These are phyloP conservation scores for Sarocladium oryzae DNA, from an alignment of 2,329 filamentous ascomycete species.

Conservation along the genomic window DNA sequence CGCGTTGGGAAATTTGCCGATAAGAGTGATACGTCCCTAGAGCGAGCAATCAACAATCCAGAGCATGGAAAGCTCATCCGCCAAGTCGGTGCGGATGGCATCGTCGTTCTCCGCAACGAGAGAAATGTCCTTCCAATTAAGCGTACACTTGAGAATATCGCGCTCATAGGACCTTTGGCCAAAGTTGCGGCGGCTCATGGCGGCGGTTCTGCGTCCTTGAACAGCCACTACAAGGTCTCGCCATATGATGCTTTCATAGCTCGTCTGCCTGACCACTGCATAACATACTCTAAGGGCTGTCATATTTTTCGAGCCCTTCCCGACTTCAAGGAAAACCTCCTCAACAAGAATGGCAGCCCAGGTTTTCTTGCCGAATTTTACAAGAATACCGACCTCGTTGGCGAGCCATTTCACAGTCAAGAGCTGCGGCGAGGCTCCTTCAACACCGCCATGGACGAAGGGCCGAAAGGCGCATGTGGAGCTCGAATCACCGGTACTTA, in stretches of 20 bases:
- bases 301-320: slow-evolving; percentile 11
- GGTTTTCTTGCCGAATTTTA: background rate
- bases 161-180: slow-evolving; percentile 25
- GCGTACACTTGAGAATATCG: slow-evolving; percentile 19
- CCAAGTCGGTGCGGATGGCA: slow-evolving; percentile 35
- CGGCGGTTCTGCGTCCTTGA: slow-evolving; percentile 24
- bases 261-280: too few species aligned
- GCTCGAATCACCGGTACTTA: background rate
- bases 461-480: background rate
- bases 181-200: slow-evolving; percentile 24
- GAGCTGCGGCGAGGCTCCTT: too few species aligned
- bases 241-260: slow-evolving; percentile 23
- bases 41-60: slow-evolving; percentile 12
- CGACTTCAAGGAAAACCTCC: background rate
- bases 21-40: too few species aligned
- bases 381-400: background rate
- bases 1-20: too few species aligned
- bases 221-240: slow-evolving; percentile 25
- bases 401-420: too few species aligned
- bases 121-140: slow-evolving; percentile 41
- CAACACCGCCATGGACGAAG: too few species aligned
- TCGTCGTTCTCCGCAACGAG: slow-evolving; percentile 60
- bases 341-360: background rate
- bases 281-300: slow-evolving; percentile 20
- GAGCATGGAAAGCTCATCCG: slow-evolving; percentile 20